Evolutionary conservation across 1,284 basidiomycete genomes (phyloP), one percentile per base, ranked within the genome.

Genomic region (Moesziomyces antarcticus): DNA sequence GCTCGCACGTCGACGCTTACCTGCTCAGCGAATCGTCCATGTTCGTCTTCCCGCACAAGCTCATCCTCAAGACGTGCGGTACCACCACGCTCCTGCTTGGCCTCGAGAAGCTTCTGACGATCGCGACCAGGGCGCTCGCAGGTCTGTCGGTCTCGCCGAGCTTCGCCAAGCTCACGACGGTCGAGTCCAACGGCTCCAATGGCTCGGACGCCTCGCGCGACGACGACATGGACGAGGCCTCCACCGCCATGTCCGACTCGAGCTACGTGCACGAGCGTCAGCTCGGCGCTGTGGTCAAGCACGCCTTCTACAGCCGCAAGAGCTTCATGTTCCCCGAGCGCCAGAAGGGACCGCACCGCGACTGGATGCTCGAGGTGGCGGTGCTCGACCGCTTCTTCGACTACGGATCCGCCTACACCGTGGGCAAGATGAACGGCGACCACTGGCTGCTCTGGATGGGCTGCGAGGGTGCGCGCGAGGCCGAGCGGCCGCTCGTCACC

Each of bases 321-420:
- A 92, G 92, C 11, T 99, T 99, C 89, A 98, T 99, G 92, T 99
- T 99, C 85, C 97, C 97, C 18, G 97, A 99, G 85, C 90, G 92
- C 47, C 97, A 99, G 84, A 87, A 88, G 44, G 95, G 94, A 3
- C 96, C 96, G 27, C 97, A 99, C 86, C 88, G 90, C 69, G 93
- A 95, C 84, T 99, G 97, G 97, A 89, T 90, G 75, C 89, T 93
- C 66, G 97, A 99, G 86, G 92, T 98, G 71, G 89, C 90, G 61
- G 97, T 91, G 82, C 88, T 99, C 53, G 96, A 99, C 84, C 89
- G 89, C 69, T 90, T 94, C 74, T 98, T 99, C 67, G 84, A 86
- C 37, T 75, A 84, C 40, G 95, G 95, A 51, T 90, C 93, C 5
- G 97, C 95, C 3, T 99, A 99, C 87, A 97, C 93, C 14, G 91